Evolutionary conservation across 208 protist species (phyloP).

Genomic region (Crithidia fasciculata): DNA sequence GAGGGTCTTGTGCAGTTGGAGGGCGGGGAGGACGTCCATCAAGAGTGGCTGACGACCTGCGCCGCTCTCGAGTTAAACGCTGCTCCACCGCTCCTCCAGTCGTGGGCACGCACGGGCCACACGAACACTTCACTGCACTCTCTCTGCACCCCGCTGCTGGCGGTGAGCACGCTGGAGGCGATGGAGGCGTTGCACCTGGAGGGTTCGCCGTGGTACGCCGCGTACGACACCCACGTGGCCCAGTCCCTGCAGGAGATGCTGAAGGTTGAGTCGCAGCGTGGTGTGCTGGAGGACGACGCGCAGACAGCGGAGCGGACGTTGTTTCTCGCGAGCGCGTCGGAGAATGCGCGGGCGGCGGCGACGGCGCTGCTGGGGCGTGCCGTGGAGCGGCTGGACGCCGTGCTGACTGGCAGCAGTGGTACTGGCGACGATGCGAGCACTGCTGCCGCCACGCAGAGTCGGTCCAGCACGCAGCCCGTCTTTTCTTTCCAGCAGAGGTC

Average conservation of each 20-base stretch:
- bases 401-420: conserved; percentile 8
- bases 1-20: not conserved
- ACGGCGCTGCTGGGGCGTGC: conserved; percentile 39
- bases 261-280: not conserved
- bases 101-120: conserved; percentile 13
- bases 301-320: conserved; percentile 33
- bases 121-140: conserved; percentile 26
- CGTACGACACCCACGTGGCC: conserved; percentile 29
- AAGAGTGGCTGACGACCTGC: conserved; percentile 28
- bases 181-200: conserved; percentile 38
- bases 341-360: conserved; percentile 22
- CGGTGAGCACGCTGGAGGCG: conserved; percentile 47
- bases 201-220: conserved; percentile 19
- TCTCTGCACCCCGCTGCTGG: conserved; percentile 46
- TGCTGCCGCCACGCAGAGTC: too few relatives aligned
- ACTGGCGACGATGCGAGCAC: not conserved
- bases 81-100: not conserved
- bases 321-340: conserved; percentile 19
- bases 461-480: not conserved
- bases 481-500: conserved; percentile 50
- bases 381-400: conserved; percentile 40
- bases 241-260: conserved; percentile 11
- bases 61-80: conserved; percentile 19
- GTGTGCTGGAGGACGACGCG: conserved; percentile 37
- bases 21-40: conserved; percentile 14